Conservation (phyloP, 2,329 filamentous ascomycete genomes). For the Fusarium sp. region DNA sequence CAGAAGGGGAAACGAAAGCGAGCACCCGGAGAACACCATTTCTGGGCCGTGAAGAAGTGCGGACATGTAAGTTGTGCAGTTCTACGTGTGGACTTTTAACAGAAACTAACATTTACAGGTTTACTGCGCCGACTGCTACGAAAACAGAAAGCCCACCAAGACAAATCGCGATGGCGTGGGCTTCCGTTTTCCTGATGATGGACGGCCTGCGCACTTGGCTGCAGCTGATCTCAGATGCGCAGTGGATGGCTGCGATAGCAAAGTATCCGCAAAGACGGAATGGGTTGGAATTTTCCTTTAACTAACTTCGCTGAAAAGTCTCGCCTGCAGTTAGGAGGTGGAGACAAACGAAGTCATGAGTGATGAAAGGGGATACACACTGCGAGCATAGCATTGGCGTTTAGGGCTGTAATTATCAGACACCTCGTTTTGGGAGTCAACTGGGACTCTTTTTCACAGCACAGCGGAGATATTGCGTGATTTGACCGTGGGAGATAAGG, state of each 20-base stretch:
- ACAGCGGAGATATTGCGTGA: not conserved
- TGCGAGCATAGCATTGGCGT: conserved; percentile 35
- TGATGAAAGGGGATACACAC: conserved; percentile 22
- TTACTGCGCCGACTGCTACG: conserved; percentile 71
- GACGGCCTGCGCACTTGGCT: conserved; percentile 40
- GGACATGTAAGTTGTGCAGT: conserved; percentile 78
- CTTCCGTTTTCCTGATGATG: conserved; percentile 51
- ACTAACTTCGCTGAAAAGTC: conserved; percentile 43
- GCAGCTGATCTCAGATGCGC: conserved; percentile 60
- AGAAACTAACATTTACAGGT: conserved; percentile 56
- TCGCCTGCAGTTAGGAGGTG: not conserved
- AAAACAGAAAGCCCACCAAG: conserved; percentile 61
- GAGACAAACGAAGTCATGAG: conserved; percentile 28
- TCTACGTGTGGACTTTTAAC: not conserved
- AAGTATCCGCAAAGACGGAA: conserved; percentile 63
- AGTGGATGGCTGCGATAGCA: conserved; percentile 66
- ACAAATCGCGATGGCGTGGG: conserved; percentile 48
- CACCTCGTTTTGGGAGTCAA: not conserved
- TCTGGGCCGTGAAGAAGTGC: conserved; percentile 91
- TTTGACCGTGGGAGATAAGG: not conserved
- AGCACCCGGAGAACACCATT: conserved; percentile 77
- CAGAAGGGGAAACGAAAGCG: conserved; percentile 56
- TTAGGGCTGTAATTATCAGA: conserved; percentile 16
- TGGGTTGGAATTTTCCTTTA: conserved; percentile 72
- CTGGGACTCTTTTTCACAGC: not conserved